Conservation (phyloP, 2,329 filamentous ascomycete species). For the Aureobasidium sp. region DNA sequence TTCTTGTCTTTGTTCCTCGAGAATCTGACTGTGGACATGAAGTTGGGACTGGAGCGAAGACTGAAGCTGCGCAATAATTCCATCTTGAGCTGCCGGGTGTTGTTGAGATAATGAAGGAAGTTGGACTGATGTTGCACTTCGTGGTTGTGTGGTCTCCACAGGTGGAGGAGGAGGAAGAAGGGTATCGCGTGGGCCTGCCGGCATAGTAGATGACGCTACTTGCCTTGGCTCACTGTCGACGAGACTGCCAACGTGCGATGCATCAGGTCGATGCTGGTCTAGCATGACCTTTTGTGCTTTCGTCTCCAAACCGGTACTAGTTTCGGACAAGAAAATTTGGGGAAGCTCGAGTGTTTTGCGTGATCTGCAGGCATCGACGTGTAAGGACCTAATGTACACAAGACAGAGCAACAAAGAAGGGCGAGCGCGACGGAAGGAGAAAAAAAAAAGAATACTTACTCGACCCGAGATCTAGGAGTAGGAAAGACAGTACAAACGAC, state of each 20-base stretch:
- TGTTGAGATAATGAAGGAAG: constrained; percentile 17
- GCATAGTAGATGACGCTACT: constrained; percentile 7
- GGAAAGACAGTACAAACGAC: constrained; percentile 25
- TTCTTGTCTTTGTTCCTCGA: constrained; percentile 35
- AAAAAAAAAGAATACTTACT: constrained; percentile 27
- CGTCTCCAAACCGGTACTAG: constrained; percentile 17
- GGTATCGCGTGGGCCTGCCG: constrained; percentile 8
- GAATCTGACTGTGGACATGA: constrained; percentile 38
- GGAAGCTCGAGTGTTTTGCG: constrained; percentile 35
- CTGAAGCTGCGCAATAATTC: constrained; percentile 32
- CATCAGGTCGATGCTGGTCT: constrained; percentile 15
- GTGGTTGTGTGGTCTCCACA: background rate
- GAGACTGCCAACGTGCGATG: constrained; percentile 9
- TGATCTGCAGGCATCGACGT: constrained; percentile 24
- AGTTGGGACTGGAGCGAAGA: constrained; percentile 43
- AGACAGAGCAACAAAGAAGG: constrained; percentile 15
- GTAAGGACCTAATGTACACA: constrained; percentile 16
- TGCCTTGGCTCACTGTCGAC: constrained; percentile 11
- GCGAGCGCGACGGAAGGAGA: constrained; percentile 2
- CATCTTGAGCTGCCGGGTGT: constrained; percentile 23
- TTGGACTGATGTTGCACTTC: background rate
- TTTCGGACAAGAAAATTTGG: constrained; percentile 18
- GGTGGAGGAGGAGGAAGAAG: constrained; percentile 1
- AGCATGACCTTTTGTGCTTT: constrained; percentile 10
- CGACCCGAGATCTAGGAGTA: constrained; percentile 27